Base-by-base conservation (phyloP, 1,139 yeast genomes). In the Pichia terricola region DNA sequence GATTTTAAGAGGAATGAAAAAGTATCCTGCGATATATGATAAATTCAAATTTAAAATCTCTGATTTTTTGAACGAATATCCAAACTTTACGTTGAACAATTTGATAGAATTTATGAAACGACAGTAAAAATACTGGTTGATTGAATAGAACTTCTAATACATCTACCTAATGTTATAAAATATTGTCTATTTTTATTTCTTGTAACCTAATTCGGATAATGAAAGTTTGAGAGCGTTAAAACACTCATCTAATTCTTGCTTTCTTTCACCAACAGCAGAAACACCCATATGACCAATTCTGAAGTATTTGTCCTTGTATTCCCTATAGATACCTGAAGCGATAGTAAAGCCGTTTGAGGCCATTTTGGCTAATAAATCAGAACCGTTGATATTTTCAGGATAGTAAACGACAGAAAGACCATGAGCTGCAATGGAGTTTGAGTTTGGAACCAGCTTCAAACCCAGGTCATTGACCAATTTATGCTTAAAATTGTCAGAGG, bases 241-340 rank as follows among this genome's bases (percentile, higher is more conserved):
- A 32, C 69, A 69, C 38, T 57, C 56, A 40, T 66, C 68, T 28
- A 70, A 57, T 54, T 71, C 75, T n/a, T 56, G 54, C 45, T 67
- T 61, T 45, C 65, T 62, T 48, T 66, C 66, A 42, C 73, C 70
- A 40, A 73, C 69, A 2, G 74, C 75, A 45, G 79, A 66, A 40
- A 76, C 77, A 53, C 96, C 96, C 97, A 89, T 89, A 67, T 89
- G 97, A 32, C 97, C 97, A 49, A 89, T 80, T 66, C 97, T 79
- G 69, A 89, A 86, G 68, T 88, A 88, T 63, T 82, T 81, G 47
- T 84, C 76, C 40, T 79, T 82, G 57, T 87, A 78, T 26, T 79
- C 86, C 65, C 79, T 81, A 68, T 85, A 94, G 54, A 89, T 81
- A 50, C 96, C 97, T 43, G 94, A 94, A 40, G 97, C 96, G 44